A percentile compares a stretch with the other conserved stretches of the same genome.
phyloP scores from a whole-genome alignment of 306 rosid species.

The Pachyrhizus erosus region DNA sequence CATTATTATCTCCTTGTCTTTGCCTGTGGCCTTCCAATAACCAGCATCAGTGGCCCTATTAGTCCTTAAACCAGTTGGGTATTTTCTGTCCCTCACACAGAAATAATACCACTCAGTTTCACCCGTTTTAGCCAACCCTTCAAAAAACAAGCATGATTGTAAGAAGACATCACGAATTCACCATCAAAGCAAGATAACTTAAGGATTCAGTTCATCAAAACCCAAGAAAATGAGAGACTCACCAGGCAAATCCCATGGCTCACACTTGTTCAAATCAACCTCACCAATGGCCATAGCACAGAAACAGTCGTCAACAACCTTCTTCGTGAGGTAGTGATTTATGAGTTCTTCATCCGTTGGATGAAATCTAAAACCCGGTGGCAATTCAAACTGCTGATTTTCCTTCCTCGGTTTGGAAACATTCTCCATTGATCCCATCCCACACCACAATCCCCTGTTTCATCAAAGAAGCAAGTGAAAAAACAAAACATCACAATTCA shows the following conservation, averaged over 20 bases:
- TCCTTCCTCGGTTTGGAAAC: slow-evolving; percentile 30
- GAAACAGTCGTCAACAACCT: slow-evolving; percentile 62
- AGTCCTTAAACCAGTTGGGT: slow-evolving; percentile 77
- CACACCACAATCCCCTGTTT: slow-evolving; percentile 13
- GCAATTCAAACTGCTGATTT: slow-evolving; percentile 57
- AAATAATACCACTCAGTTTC: slow-evolving; percentile 87
- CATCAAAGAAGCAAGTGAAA: slow-evolving; percentile 6
- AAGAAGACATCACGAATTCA: background rate
- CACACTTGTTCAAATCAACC: slow-evolving; percentile 78
- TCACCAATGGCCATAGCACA: slow-evolving; percentile 66
- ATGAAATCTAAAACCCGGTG: slow-evolving; percentile 79
- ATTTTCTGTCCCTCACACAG: slow-evolving; percentile 70
- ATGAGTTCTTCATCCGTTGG: slow-evolving; percentile 87
- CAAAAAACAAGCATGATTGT: slow-evolving; percentile 16
- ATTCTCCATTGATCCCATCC: slow-evolving; percentile 53
- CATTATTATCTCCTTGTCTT: slow-evolving; percentile 68
- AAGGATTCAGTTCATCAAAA: background rate
- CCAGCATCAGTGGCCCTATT: slow-evolving; percentile 82
- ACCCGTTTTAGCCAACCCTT: slow-evolving; percentile 85
- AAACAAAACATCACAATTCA: background rate
- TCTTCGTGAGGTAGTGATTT: slow-evolving; percentile 61
- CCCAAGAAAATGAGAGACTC: slow-evolving; percentile 16
- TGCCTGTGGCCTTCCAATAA: slow-evolving; percentile 94
- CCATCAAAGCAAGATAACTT: background rate
- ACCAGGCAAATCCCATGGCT: slow-evolving; percentile 96